Evolutionary conservation across 1,284 basidiomycete genomes (phyloP).

Genomic region (Cutaneotrichosporon curvatum): DNA sequence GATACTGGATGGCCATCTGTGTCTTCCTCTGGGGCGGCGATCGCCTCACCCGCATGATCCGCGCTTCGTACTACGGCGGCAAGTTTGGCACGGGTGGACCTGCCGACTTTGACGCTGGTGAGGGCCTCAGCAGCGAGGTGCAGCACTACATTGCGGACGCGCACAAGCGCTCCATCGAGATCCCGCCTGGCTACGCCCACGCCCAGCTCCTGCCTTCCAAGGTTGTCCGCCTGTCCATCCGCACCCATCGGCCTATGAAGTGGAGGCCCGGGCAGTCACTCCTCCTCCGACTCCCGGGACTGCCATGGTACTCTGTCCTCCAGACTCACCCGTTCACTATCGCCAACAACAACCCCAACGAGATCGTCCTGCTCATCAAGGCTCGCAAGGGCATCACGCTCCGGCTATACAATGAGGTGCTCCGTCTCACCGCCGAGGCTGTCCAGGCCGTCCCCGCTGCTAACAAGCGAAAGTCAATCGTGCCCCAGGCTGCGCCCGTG

Average conservation of each 20-base stretch:
- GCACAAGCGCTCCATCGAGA: constrained; percentile 13
- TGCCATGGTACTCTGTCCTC: constrained; percentile 51
- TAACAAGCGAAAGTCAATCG: constrained; percentile 22
- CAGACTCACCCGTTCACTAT: constrained; percentile 78
- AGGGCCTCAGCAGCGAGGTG: constrained; percentile 2
- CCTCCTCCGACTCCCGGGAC: constrained; percentile 62
- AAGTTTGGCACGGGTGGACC: too few relatives aligned
- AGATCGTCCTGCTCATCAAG: constrained; percentile 67
- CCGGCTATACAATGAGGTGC: constrained; percentile 57
- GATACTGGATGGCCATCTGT: constrained; percentile 57
- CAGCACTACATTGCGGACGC: constrained; percentile 3
- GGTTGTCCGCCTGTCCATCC: constrained; percentile 65
- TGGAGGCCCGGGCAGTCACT: constrained; percentile 65
- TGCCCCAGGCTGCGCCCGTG: constrained; percentile 20
- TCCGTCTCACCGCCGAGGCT: not conserved
- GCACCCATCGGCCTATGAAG: constrained; percentile 55
- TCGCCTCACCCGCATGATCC: constrained; percentile 55
- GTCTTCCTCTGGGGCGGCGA: constrained; percentile 62
- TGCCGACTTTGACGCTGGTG: too few relatives aligned
- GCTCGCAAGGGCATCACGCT: constrained; percentile 69
- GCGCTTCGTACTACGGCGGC: constrained; percentile 62
- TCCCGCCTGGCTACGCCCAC: constrained; percentile 55
- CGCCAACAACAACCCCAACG: constrained; percentile 59
- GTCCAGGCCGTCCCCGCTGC: constrained; percentile 1
- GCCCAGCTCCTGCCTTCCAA: constrained; percentile 70